Evolutionary conservation across 108 stramenopile species (phyloP).

Genomic region (Skeletonema marinoi): DNA sequence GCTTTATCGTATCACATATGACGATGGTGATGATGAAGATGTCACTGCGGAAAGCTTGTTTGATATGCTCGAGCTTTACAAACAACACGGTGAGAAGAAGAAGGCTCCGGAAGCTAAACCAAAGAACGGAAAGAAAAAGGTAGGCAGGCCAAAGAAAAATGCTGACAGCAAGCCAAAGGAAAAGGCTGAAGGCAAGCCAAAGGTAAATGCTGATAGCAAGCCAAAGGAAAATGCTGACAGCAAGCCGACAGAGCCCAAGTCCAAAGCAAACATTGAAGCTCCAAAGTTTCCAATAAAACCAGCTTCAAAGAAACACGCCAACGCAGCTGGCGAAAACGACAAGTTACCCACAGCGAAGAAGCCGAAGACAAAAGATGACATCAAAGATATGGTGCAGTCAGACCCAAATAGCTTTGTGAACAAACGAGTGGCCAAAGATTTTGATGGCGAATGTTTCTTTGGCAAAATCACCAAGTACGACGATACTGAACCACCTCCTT

Average conservation of each 20-base stretch:
- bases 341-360: conserved; percentile 19
- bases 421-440: conserved; percentile 55
- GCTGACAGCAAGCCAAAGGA: not conserved
- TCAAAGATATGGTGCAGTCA: conserved; percentile 20
- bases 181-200: not conserved
- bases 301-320: conserved; percentile 4
- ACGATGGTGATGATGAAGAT: conserved; percentile 76
- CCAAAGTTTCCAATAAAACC: conserved; percentile 8
- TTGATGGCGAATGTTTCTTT: conserved; percentile 54
- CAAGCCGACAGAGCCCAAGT: not conserved
- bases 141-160: not conserved
- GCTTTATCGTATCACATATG: conserved; percentile 57
- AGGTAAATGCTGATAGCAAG: not conserved
- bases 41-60: conserved; percentile 41
- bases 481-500: conserved; percentile 31
- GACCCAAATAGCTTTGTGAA: conserved; percentile 31
- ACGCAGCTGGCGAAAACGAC: not conserved
- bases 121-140: conserved; percentile 15
- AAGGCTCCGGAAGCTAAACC: not conserved
- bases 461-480: conserved; percentile 53
- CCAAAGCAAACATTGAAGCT: not conserved
- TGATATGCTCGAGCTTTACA: conserved; percentile 46
- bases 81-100: conserved; percentile 51
- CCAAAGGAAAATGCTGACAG: not conserved
- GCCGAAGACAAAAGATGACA: conserved; percentile 8